Percentiles rank a stretch among this genome's conserved stretches.
Evolutionary conservation across 768 basidiomycete genomes (phyloP).

Genomic region (Kwoniella pini): DNA sequence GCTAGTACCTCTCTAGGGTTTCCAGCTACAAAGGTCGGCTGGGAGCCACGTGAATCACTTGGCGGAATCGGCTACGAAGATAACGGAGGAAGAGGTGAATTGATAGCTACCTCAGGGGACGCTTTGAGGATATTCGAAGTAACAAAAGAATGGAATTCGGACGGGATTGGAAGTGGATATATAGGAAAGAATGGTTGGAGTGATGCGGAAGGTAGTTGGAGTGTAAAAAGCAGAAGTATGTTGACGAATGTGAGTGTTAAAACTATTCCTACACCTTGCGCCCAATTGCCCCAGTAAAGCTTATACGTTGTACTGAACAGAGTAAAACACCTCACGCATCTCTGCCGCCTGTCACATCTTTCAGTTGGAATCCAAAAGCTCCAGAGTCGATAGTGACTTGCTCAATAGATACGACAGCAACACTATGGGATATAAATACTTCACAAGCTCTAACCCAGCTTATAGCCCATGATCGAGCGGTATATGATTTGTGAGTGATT

Average conservation of each 20-base stretch:
- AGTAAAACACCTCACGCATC: conserved; percentile 84
- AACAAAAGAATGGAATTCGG: conserved; percentile 65
- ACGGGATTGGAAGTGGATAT: conserved; percentile 31
- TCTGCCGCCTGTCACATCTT: conserved; percentile 88
- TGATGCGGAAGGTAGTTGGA: conserved; percentile 23
- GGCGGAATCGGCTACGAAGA: conserved; percentile 38
- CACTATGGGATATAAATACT: conserved; percentile 97
- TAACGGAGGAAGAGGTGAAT: conserved; percentile 62
- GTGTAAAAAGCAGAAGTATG: conserved; percentile 40
- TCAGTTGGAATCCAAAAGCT: conserved; percentile 94
- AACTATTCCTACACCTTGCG: too few relatives aligned
- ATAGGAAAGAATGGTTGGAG: conserved; percentile 41
- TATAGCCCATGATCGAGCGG: conserved; percentile 83
- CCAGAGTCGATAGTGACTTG: conserved; percentile 93
- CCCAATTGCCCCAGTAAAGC: not conserved
- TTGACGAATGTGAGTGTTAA: conserved; percentile 51
- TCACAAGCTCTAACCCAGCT: conserved; percentile 92
- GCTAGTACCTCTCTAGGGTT: conserved; percentile 84
- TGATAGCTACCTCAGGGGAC: conserved; percentile 92
- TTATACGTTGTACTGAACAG: conserved; percentile 57
- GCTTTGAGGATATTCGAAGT: conserved; percentile 91
- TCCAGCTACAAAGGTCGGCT: conserved; percentile 88
- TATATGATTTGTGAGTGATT: conserved; percentile 42
- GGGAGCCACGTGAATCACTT: conserved; percentile 79
- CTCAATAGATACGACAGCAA: conserved; percentile 97